These are phyloP conservation scores for Lithospermum erythrorhizon DNA, from an alignment of 257 asterid genomes.

Conservation along the genomic window DNA sequence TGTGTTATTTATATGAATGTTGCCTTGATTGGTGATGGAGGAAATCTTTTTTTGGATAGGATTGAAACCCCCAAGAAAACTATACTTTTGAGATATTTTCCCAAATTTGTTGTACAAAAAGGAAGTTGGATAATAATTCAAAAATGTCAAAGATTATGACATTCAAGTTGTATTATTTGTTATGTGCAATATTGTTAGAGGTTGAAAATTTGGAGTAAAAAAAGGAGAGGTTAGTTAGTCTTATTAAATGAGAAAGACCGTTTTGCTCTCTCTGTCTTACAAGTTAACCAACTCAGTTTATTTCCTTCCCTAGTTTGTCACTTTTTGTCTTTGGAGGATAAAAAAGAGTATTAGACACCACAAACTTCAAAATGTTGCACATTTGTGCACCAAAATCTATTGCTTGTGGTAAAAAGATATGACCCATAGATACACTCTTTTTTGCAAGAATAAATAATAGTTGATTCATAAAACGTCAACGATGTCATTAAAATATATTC, in stretches of 20 bases:
- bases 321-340: background rate
- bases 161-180: background rate
- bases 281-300: too few relatives aligned
- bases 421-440: too few relatives aligned
- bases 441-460: too few relatives aligned
- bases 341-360: background rate
- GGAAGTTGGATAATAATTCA: background rate
- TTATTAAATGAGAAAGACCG: background rate
- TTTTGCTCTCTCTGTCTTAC: background rate
- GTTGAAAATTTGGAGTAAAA: background rate
- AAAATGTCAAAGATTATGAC: background rate
- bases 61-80: background rate
- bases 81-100: background rate
- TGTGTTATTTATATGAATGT: constrained; percentile 8
- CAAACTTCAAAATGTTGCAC: too few relatives aligned
- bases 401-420: too few relatives aligned
- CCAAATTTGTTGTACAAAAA: background rate
- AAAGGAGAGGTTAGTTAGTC: background rate
- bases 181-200: background rate
- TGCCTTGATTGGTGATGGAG: constrained; percentile 7
- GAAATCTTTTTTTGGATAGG: background rate
- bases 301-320: background rate
- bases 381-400: too few relatives aligned
- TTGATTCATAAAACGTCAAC: too few relatives aligned
- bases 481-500: too few relatives aligned